phyloP scores from a whole-genome alignment of 2,329 filamentous ascomycete species.

The Neoascochyta sp. region DNA sequence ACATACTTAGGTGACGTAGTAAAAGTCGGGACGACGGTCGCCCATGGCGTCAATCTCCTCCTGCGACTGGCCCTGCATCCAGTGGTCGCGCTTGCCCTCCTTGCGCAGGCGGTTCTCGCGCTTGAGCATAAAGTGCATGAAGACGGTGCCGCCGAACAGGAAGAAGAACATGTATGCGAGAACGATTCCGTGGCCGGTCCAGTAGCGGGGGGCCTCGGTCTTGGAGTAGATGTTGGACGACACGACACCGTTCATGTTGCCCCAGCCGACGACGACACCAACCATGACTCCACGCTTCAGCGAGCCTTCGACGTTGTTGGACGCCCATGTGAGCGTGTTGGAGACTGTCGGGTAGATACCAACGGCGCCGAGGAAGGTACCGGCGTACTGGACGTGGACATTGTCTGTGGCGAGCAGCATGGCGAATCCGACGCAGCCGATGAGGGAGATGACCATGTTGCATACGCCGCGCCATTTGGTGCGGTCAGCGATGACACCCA shows the following conservation, averaged over 20 bases:
- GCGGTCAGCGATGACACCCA: constrained; percentile 74
- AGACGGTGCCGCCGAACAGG: constrained; percentile 65
- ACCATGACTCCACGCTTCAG: constrained; percentile 88
- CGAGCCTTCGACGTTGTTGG: constrained; percentile 88
- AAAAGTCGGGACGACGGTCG: constrained; percentile 65
- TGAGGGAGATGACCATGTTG: constrained; percentile 67
- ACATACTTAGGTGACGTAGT: constrained; percentile 57
- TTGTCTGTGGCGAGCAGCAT: constrained; percentile 69
- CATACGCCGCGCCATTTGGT: constrained; percentile 70
- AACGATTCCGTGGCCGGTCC: constrained; percentile 70
- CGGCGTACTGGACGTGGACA: constrained; percentile 72
- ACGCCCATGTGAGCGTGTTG: constrained; percentile 83
- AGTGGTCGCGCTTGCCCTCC: constrained; percentile 62
- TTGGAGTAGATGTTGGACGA: constrained; percentile 72
- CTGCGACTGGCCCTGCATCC: constrained; percentile 61
- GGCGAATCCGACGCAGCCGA: constrained; percentile 74
- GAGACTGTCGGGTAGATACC: constrained; percentile 86
- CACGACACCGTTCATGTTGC: constrained; percentile 86
- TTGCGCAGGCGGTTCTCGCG: constrained; percentile 66
- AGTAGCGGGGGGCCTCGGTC: constrained; percentile 62
- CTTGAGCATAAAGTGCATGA: constrained; percentile 61
- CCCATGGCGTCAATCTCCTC: constrained; percentile 64
- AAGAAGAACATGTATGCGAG: constrained; percentile 69
- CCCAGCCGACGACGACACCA: constrained; percentile 85
- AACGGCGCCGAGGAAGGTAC: constrained; percentile 76